phyloP scores from a whole-genome alignment of 352 stramenopile genomes.

The Pythium volutum region DNA sequence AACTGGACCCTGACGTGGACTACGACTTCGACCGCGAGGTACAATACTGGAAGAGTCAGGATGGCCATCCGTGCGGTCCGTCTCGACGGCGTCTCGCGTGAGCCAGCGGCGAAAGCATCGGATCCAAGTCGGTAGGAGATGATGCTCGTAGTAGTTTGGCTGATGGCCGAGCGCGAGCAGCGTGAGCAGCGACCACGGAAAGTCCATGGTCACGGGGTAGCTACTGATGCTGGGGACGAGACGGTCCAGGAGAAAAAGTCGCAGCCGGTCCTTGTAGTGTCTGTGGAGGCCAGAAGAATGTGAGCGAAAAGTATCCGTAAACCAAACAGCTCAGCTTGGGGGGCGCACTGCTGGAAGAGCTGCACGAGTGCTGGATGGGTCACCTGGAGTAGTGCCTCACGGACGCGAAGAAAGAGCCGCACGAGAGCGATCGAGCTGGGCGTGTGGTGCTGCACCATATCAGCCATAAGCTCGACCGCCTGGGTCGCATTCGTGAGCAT shows the following conservation, averaged over 20 bases:
- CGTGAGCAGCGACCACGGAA: conserved; percentile 1
- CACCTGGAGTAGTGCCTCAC: neutral
- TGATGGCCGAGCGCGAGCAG: neutral
- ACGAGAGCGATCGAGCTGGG: neutral
- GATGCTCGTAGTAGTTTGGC: neutral
- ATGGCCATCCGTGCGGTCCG: no score
- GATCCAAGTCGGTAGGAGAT: neutral
- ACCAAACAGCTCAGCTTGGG: neutral
- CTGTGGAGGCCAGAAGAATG: neutral
- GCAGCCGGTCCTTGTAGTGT: neutral
- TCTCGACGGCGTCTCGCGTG: neutral
- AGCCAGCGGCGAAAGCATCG: neutral
- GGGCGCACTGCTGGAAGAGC: neutral
- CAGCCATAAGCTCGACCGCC: neutral
- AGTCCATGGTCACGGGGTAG: neutral
- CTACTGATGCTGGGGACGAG: neutral
- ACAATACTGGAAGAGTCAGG: neutral
- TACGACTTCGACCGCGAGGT: neutral
- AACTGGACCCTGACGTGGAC: conserved; percentile 1
- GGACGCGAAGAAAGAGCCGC: neutral
- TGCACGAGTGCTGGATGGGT: neutral
- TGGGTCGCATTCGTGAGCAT: neutral
- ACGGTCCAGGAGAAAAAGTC: neutral
- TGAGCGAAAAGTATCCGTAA: neutral
- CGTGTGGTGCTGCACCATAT: neutral